These are phyloP conservation scores for Aspergillus taichungensis DNA, from an alignment of 495 filamentous ascomycete species.

Conservation along the genomic window DNA sequence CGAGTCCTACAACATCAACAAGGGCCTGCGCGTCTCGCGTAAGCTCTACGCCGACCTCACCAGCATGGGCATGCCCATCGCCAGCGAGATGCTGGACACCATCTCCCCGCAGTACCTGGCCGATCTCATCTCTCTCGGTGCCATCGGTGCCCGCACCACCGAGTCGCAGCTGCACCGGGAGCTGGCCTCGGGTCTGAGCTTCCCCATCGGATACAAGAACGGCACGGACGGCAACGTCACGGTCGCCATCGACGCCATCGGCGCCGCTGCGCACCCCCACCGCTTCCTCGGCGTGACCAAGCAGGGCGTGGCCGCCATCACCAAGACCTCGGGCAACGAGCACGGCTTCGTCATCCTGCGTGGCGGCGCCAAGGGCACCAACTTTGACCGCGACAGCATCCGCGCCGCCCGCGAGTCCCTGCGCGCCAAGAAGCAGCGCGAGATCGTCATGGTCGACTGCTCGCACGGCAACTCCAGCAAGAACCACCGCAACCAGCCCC, in stretches of 20 bases:
- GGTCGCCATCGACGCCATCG: conserved; percentile 96
- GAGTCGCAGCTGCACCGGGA: conserved; percentile 95
- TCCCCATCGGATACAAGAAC: conserved; percentile 99
- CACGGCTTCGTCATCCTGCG: conserved; percentile 95
- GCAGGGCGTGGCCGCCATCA: conserved; percentile 92
- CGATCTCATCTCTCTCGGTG: conserved; percentile 89
- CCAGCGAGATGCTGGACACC: conserved; percentile 95
- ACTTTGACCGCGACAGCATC: conserved; percentile 83
- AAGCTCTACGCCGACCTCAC: conserved; percentile 90
- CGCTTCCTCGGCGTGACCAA: conserved; percentile 99
- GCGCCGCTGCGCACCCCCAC: conserved; percentile 81
- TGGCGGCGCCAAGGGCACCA: conserved; percentile 87
- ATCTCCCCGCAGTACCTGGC: conserved; percentile 96
- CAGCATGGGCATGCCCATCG: conserved; percentile 78
- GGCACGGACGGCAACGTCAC: conserved; percentile 90
- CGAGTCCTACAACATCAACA: conserved; percentile 97
- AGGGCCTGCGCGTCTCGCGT: conserved; percentile 80
- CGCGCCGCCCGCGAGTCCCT: conserved; percentile 68
- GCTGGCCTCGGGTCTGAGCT: conserved; percentile 90
- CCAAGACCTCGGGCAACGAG: conserved; percentile 83
- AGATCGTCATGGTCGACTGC: conserved; percentile 97
- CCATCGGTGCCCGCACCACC: conserved; percentile 94
- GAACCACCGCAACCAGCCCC: conserved; percentile 77
- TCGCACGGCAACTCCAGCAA: conserved; percentile 71
- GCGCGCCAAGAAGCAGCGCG: conserved; percentile 72